phyloP scores from a whole-genome alignment of 2,329 filamentous ascomycete species.

The Geosmithia morbida region DNA sequence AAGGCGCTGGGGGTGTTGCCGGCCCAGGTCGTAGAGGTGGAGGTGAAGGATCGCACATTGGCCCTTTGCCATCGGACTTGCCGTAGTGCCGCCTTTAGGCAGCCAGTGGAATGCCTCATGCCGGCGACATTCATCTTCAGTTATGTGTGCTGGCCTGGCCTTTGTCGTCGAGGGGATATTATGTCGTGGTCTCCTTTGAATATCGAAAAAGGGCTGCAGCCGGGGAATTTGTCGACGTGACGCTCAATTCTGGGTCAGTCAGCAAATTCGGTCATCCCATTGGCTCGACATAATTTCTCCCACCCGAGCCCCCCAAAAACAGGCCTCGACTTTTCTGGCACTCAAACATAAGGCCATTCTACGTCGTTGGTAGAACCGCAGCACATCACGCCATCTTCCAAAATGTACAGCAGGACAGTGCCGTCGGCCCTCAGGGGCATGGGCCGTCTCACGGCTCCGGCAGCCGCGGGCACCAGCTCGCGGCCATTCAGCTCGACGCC shows the following conservation, averaged over 20 bases:
- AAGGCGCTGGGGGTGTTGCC: conserved; percentile 10
- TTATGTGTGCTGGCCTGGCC: conserved; percentile 1
- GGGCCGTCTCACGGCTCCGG: conserved; percentile 3
- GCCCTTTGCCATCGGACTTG: conserved; percentile 36
- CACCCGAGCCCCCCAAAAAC: background rate
- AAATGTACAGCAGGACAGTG: conserved; percentile 1
- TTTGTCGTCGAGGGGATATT: background rate
- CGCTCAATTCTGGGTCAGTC: background rate
- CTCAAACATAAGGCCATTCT: background rate
- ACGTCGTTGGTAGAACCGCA: background rate
- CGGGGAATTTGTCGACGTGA: background rate
- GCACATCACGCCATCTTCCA: background rate
- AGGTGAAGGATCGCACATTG: conserved; percentile 32
- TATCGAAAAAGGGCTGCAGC: background rate
- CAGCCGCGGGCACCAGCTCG: background rate
- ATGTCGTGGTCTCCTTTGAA: background rate
- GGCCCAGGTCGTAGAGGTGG: conserved; percentile 12
- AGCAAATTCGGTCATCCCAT: background rate
- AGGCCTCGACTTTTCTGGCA: background rate
- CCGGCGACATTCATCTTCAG: conserved; percentile 45
- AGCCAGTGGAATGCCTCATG: conserved; percentile 52
- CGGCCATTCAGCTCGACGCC: conserved; percentile 16
- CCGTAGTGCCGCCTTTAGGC: conserved; percentile 51
- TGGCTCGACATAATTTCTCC: conserved; percentile 1
- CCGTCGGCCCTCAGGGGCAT: conserved; percentile 11